Evolutionary conservation across 2,329 filamentous ascomycete species (phyloP).

Genomic region (Bisporella sp.): DNA sequence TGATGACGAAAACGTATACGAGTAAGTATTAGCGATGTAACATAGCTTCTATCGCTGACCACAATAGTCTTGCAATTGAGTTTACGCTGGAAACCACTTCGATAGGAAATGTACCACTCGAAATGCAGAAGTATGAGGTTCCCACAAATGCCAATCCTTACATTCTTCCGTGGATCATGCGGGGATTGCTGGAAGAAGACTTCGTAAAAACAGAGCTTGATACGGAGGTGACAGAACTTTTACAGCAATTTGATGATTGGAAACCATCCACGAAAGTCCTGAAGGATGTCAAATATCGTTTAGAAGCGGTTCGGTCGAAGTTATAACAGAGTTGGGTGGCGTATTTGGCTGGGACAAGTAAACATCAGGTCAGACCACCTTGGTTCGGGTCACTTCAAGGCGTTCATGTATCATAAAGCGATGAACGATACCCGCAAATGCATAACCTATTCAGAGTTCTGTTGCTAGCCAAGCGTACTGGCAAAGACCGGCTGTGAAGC

Average conservation of each 20-base stretch:
- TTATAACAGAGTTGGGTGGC: conserved; percentile 32
- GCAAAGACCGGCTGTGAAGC: no score
- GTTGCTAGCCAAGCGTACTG: no score
- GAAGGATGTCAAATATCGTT: conserved; percentile 90
- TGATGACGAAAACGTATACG: conserved; percentile 81
- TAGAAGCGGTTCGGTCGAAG: conserved; percentile 87
- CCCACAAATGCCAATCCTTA: conserved; percentile 67
- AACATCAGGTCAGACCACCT: no score
- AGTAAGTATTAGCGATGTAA: conserved; percentile 36
- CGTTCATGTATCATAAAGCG: no score
- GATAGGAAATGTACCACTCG: conserved; percentile 39
- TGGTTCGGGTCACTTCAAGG: no score
- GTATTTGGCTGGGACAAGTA: no score
- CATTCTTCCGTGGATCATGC: conserved; percentile 90
- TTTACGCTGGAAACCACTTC: conserved; percentile 67
- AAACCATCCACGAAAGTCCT: conserved; percentile 82
- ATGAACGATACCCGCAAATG: no score
- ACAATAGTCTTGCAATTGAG: conserved; percentile 54
- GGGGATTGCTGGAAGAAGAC: conserved; percentile 86
- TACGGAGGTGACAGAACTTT: conserved; percentile 67
- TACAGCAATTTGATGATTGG: conserved; percentile 92
- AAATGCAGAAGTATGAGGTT: conserved; percentile 43
- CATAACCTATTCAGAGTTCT: no score
- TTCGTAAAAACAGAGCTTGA: conserved; percentile 77
- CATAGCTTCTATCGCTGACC: conserved; percentile 5